Evolutionary conservation across 2,329 filamentous ascomycete genomes (phyloP), one percentile per base, ranked within the genome.

Genomic region (Aspergillus sclerotialis): DNA sequence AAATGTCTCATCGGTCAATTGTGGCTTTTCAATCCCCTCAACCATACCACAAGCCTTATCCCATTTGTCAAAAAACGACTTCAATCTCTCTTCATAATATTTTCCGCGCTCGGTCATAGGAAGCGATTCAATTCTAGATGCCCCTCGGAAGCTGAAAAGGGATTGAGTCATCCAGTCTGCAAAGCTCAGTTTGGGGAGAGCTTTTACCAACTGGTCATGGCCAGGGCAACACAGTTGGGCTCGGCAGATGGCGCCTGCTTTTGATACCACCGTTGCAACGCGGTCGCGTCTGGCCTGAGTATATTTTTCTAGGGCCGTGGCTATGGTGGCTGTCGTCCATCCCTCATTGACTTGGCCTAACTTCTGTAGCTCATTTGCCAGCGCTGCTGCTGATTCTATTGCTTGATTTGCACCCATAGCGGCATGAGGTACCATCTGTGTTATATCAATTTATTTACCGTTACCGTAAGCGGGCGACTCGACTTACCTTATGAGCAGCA

Each of bases 351-450:
- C 11, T 12, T 33, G 18, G 7, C 41, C 21, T 3, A 38, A 32
- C 3, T 36, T 12, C 10, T 38, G 24, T 7, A 47, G 35, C 28
- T 47, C 30, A 19, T 47, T 47, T 3, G 31, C 35, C 10, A 47
- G 30, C n/a, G 43, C 32, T 8, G 45, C 45, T 2, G 45, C 37
- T 14, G 45, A 45, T 30, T 47, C 45, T 7, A 47, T 39, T n/a
- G 40, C 43, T 15, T 35, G 36, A 13, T 47, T 47, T n/a, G 43
- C 45, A 7, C 45, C 45, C 33, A 45, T 43, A 9, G 43, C 45
- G 10, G 40, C 37, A 13, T 45, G 27, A 4, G 45, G 45, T 15
- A 45, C 43, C 15, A 47, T 33, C 41, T 42, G 32, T 3, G 3
- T 10, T 1, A 17, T 13, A 29, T 29, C 7, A 29, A 16, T 8